Evolutionary conservation across 176 grass and related monocot genomes (phyloP).

Genomic region (Panicum miliaceum): DNA sequence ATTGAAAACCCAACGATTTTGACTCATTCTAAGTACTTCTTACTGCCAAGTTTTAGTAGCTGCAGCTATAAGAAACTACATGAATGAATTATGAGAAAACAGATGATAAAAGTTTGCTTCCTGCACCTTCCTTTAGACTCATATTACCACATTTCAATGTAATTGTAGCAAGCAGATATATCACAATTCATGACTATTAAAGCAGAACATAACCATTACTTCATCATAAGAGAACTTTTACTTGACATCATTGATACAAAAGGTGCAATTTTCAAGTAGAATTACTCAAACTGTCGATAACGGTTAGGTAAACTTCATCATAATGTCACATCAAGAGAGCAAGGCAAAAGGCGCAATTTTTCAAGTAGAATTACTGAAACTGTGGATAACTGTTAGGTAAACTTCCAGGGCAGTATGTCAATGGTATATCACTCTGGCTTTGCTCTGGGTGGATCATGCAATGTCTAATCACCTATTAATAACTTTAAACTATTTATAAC

Average conservation of each 20-base stretch:
- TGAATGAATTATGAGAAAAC: not conserved
- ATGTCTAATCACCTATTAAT: not conserved
- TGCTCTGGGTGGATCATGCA: too few relatives aligned
- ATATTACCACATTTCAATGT: slow-evolving; percentile 9
- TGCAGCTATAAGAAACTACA: not conserved
- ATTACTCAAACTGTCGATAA: not conserved
- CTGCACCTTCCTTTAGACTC: not conserved
- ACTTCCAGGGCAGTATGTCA: not conserved
- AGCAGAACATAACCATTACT: not conserved
- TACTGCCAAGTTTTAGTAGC: not conserved
- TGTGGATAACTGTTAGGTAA: not conserved
- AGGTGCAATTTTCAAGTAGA: not conserved
- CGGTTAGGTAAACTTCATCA: too few relatives aligned
- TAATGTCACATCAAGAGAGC: not conserved
- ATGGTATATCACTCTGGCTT: not conserved
- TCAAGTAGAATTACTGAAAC: not conserved
- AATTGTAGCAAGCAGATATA: slow-evolving; percentile 3
- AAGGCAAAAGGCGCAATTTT: not conserved
- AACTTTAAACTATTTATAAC: slow-evolving; percentile 2
- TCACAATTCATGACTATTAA: not conserved
- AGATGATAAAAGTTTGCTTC: not conserved
- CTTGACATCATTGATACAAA: not conserved
- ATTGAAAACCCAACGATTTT: not conserved
- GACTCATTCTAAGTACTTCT: not conserved
- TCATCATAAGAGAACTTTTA: slow-evolving; percentile 7